Evolutionary conservation across 768 basidiomycete genomes (phyloP), one percentile per base, ranked within the genome.

Genomic region (Leccinum variicolor): DNA sequence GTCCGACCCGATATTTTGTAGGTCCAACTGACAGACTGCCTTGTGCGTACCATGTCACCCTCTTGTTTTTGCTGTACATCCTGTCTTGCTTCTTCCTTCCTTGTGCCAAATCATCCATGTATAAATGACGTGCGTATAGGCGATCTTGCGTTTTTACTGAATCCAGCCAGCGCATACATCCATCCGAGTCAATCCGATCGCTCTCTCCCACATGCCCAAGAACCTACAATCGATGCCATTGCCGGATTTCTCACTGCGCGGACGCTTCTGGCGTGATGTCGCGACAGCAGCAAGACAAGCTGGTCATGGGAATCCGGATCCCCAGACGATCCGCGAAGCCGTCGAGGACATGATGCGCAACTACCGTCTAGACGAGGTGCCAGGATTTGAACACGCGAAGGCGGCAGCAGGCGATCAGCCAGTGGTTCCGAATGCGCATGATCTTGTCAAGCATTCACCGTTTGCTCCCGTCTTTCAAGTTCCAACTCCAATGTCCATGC

Each of bases 251-350:
- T 31, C 64, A 6, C 23, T 69, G 23, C 65, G 54, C 6, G 64
- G 66, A n/a, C 66, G 62, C 34, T 69, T 66, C 31, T 69, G 68
- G 68, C 61, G 60, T 52, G 62, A 69, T 28, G 59, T 68, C 9
- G 61, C 62, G 10, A 52, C 52, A 5, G 64, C 46, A 10, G 45
- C 50, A 11, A 60, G 56, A 4, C 62, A 58, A 3, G 31, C 52
- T 15, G 33, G 36, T 25, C 7, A 39, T 39, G 39, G 39, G 39
- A n/a, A 39, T 39, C 39, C 39, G 19, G 64, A 63, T 34, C 64
- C 66, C 13, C 33, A 15, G 2, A 52, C 39, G 6, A 60, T 68
- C 8, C 61, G 48, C 48, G 62, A 68, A 26, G 64, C 69, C 8
- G 21, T 69, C 46, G 48, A 62, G 31, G 69, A 63, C 3, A 64